These are phyloP conservation scores for Eucalyptus polyanthemos DNA, from an alignment of 345 rosid genomes.

Conservation along the genomic window DNA sequence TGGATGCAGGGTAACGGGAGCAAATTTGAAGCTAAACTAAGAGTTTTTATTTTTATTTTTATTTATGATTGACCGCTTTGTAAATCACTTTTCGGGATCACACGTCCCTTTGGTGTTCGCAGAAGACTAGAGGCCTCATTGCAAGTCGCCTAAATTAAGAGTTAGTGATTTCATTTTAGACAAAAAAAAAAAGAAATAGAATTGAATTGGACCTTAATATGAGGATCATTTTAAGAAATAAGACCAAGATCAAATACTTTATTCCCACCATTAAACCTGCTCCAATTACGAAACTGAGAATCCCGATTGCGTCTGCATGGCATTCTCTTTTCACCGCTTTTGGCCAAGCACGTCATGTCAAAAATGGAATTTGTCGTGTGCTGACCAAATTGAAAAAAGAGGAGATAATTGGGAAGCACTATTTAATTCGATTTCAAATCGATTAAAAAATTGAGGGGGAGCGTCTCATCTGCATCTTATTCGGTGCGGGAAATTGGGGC, in stretches of 20 bases:
- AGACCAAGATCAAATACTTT: neutral
- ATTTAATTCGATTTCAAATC: neutral
- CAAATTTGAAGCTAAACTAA: too few relatives aligned
- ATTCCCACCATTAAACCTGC: neutral
- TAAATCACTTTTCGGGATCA: too few relatives aligned
- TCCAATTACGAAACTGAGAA: neutral
- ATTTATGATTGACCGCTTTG: too few relatives aligned
- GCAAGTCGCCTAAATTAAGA: too few relatives aligned
- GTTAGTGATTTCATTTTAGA: neutral
- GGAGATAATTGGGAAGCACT: neutral
- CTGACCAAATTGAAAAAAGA: neutral
- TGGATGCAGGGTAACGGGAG: too few relatives aligned
- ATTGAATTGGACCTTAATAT: neutral
- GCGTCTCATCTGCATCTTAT: neutral
- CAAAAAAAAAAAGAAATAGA: neutral
- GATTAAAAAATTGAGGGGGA: neutral
- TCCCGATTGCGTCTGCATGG: neutral
- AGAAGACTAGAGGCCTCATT: too few relatives aligned
- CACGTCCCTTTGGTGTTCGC: accelerated
- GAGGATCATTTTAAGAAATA: neutral
- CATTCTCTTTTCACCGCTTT: neutral
- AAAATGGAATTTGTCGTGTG: neutral
- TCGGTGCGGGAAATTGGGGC: neutral
- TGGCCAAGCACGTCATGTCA: neutral
- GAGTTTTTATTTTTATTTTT: too few relatives aligned